Evolutionary conservation across 805 yeast genomes (phyloP), one percentile per base, ranked within the genome.

Genomic region (Nakazawaea peltata): DNA sequence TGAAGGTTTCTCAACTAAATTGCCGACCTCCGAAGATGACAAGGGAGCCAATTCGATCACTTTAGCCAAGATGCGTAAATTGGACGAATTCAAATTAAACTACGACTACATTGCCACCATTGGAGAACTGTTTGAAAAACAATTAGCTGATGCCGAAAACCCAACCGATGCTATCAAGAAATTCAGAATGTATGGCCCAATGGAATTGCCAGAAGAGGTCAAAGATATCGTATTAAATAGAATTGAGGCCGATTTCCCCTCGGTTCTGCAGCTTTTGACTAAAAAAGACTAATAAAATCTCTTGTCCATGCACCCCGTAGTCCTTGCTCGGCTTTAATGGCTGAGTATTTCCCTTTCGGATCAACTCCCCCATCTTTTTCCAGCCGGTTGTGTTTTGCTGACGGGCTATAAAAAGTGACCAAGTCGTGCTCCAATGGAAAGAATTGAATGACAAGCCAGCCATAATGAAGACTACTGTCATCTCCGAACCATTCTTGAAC

Each of bases 1-100:
- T 36, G 97, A 90, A 63, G 97, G 97, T 19, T 90, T 66, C 59
- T 69, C 71, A 47, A 75, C 84, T 16, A 53, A 53, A 4, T 29
- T 53, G 37, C 81, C 73, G 28, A 49, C 65, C 34, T 63, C 53
- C 30, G 50, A 59, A 22, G 61, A 69, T 42, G 55, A 45, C 12
- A 45, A 51, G 19, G 56, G 61, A 9, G 55, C 65, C 42, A 57
- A 66, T 37, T 15, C 41, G 1, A 26, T 41, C 31, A 60, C 64
- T 24, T 44, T 66, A 37, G 62, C 57, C 33, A 48, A 50, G 30
- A 39, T 50, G 33, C 33, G 34, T 26, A 48, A 57, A 32, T 59
- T 61, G 33, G 58, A 59, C 25, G 71, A 71, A 53, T 74, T 80
- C 48, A 59, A 62, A 26, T 56, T 81, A 42, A 69, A 67, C 45